Percentiles rank a stretch among this genome's conserved stretches.
phyloP scores from a whole-genome alignment of 768 basidiomycete species.

The Amanita rimosa region DNA sequence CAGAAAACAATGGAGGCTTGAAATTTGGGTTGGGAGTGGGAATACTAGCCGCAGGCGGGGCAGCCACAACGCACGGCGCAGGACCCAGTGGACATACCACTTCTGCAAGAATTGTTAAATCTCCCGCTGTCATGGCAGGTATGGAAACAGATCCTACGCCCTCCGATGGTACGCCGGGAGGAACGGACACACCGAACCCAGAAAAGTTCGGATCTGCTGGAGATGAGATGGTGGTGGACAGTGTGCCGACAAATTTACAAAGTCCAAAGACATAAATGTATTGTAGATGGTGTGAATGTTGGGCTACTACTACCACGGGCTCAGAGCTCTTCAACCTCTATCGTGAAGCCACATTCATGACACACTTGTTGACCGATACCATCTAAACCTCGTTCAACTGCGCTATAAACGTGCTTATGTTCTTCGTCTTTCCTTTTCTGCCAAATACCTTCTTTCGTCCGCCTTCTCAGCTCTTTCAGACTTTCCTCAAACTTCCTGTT shows the following conservation, averaged over 20 bases:
- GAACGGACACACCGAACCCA: slow-evolving; percentile 6
- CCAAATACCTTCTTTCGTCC: slow-evolving; percentile 86
- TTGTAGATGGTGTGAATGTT: neutral
- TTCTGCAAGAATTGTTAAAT: slow-evolving; percentile 28
- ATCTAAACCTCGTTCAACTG: slow-evolving; percentile 37
- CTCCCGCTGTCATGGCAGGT: slow-evolving; percentile 11
- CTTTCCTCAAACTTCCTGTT: slow-evolving; percentile 93
- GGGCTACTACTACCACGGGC: no score
- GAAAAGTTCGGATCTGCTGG: neutral
- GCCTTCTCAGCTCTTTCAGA: slow-evolving; percentile 68
- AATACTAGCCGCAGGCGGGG: slow-evolving; percentile 53
- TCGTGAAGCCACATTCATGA: slow-evolving; percentile 81
- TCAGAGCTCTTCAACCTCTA: slow-evolving; percentile 80
- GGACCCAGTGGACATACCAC: slow-evolving; percentile 66
- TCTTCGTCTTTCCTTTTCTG: slow-evolving; percentile 79
- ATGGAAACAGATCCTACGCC: slow-evolving; percentile 37
- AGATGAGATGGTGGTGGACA: slow-evolving; percentile 4
- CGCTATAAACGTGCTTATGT: slow-evolving; percentile 78
- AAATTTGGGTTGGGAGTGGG: slow-evolving; percentile 62
- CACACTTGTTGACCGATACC: slow-evolving; percentile 67
- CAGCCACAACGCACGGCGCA: slow-evolving; percentile 50
- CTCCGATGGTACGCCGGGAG: slow-evolving; percentile 14
- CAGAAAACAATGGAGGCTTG: slow-evolving; percentile 29
- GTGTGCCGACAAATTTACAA: neutral
- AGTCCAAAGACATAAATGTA: neutral